Base-by-base conservation (phyloP, 2,329 filamentous ascomycete genomes). In the Lachnellula occidentalis region DNA sequence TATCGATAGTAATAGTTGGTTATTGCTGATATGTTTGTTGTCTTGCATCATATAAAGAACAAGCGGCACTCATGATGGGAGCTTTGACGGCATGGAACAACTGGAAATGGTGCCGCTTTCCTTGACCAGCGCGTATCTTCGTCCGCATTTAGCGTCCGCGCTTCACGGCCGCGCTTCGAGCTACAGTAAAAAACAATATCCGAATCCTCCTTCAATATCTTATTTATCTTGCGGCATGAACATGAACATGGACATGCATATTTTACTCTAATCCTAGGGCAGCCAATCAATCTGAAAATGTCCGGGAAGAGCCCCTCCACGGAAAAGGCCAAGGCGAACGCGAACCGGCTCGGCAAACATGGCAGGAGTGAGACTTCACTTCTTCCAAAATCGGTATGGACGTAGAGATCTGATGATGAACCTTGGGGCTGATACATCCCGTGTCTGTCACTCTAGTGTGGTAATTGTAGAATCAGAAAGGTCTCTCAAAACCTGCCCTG, bases 391-490 rank as follows among this genome's bases (percentile, higher is more conserved):
- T 45, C 54, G 45, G 54, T 56, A 56, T 46, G 54, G 22, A 39
- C 19, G 11, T 43, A 4, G 2, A 48, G 5, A 7, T 31, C 27
- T 31, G 27, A 42, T 39, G 12, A 9, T 14, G 22, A 42, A 34
- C 39, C 8, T 9, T 11, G 9, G 9, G 37, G 15, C 45, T 51
- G 31, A 48, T 27, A 4, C 0, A 24, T n/a, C 21, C 4, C 11
- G 11, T 43, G 41, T 21, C 19, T 43, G 11, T 19, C 15, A 4
- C 11, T 43, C 9, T 31, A 58, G 56, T 58, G 56, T 41, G 56
- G 50, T 22, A 58, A 55, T 24, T 58, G 56, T 34, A 51, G 49
- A 15, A 51, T 53, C 31, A 49, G 56, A 47, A 58, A 58, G 41
- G 56, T 43, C 55, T 45, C 27, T 31, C 27, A 31, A 31, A 11